phyloP scores from a whole-genome alignment of 352 stramenopile genomes.

The Phytophthora brassicae region DNA sequence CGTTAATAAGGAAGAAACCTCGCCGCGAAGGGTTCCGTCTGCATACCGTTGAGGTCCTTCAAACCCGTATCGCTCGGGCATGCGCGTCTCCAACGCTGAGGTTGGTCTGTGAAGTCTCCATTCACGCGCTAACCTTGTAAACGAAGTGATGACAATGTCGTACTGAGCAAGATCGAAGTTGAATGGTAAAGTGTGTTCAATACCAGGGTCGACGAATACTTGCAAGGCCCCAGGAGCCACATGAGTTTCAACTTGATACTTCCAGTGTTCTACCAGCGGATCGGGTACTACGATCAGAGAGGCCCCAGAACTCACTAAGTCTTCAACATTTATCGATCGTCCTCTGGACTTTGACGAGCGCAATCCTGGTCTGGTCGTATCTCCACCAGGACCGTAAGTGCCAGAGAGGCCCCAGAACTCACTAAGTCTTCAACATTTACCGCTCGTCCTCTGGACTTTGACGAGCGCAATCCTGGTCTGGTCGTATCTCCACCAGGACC shows the following conservation, averaged over 20 bases:
- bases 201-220: conserved; percentile 46
- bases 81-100: conserved; percentile 60
- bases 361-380: conserved; percentile 27
- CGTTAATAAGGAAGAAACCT: conserved; percentile 57
- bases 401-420: conserved; percentile 39
- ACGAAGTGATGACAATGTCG: conserved; percentile 79
- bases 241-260: conserved; percentile 70
- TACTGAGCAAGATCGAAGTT: conserved; percentile 51
- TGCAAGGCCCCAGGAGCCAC: conserved; percentile 35
- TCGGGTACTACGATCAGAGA: conserved; percentile 76
- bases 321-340: conserved; percentile 44
- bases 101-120: conserved; percentile 67
- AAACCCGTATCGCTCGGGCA: conserved; percentile 72
- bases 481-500: conserved; percentile 5
- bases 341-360: conserved; percentile 46
- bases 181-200: conserved; percentile 41
- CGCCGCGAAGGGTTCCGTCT: conserved; percentile 55
- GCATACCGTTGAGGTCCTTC: conserved; percentile 56
- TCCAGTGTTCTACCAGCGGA: conserved; percentile 78
- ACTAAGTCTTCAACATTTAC: conserved; percentile 51
- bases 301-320: conserved; percentile 48
- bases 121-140: conserved; percentile 56
- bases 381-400: conserved; percentile 5
- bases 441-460: conserved; percentile 39
- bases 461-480: conserved; percentile 43